Base-by-base conservation (phyloP, 176 grass and related monocot genomes). In the maize (Zea mays) region DNA sequence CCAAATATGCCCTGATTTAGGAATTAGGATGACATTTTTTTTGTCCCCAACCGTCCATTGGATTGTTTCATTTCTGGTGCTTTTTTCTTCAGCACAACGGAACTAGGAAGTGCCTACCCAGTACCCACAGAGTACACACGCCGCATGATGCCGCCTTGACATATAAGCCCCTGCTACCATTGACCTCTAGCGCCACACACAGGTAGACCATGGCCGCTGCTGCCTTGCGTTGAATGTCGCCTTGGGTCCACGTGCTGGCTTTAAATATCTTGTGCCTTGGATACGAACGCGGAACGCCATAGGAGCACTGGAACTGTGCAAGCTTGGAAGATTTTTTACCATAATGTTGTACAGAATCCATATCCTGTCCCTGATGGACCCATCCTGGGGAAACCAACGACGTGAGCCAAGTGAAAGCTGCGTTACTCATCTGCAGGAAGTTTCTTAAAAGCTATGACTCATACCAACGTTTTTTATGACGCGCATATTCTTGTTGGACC, bases 201-300 rank as follows among this genome's bases (percentile, higher is more conserved):
- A 15, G 0, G 57, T 2, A 43, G 58, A 20, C 73, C 42, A 17
- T 6, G 33, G 10, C 2, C 36, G 45, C 33, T 7, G 47, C 50
- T 13, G 4, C 35, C 2, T 2, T 7, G 74, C 14, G 41, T 78
- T 66, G 35, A 41, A 52, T 78, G 75, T 17, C 1, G 46, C 14
- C 48, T 10, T 72, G 33, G 47, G 48, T 35, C 49, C 70, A 55
- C 70, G 70, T 73, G 70, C 48, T 5, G 70, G 35, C 70, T 51
- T 27, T 73, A 39, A 42, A 59, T 59, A 58, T 74, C 72, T 21
- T 11, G 54, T 58, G 62, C 35, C 75, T 27, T 33, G 46, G 70
- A 73, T 73, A 73, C 49, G 67, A 43, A 43, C 7, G 27, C 27
- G 27, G 27, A 6, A 3, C 42, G 5, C 34, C 33, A 14, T 16